Percentiles rank a stretch among this genome's conserved stretches.
Evolutionary conservation across 306 rosid species (phyloP).

Genomic region (Vigna unguiculata): DNA sequence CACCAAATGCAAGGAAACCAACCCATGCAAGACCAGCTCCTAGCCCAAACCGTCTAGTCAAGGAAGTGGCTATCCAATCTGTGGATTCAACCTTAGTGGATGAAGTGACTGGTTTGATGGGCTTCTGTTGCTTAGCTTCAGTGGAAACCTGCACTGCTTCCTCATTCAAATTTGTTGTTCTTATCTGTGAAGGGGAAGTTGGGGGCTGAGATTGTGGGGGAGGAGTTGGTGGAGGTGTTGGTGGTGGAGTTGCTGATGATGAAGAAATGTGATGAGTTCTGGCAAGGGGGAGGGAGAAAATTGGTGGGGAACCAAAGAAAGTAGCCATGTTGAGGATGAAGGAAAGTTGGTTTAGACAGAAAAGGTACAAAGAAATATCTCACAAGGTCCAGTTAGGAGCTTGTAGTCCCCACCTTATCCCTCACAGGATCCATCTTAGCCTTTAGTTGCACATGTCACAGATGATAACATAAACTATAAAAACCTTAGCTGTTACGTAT

Average conservation of each 20-base stretch:
- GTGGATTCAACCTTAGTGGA: slow-evolving; percentile 71
- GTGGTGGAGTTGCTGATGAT: slow-evolving; percentile 68
- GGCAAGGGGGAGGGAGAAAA: slow-evolving; percentile 69
- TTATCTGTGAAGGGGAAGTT: slow-evolving; percentile 51
- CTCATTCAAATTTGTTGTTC: slow-evolving; percentile 49
- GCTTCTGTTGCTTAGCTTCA: slow-evolving; percentile 56
- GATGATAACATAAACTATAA: slow-evolving; percentile 10
- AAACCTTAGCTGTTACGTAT: slow-evolving; percentile 19
- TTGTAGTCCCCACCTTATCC: slow-evolving; percentile 59
- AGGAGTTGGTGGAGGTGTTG: slow-evolving; percentile 53
- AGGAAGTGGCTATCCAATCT: slow-evolving; percentile 85
- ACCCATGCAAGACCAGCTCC: slow-evolving; percentile 99
- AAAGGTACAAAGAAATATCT: slow-evolving; percentile 12
- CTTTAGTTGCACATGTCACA: slow-evolving; percentile 34
- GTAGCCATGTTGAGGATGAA: slow-evolving; percentile 69
- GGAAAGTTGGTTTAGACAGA: slow-evolving; percentile 41
- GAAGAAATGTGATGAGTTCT: slow-evolving; percentile 68
- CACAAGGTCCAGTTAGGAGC: not conserved
- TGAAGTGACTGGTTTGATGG: slow-evolving; percentile 46
- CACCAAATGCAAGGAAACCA: slow-evolving; percentile 83
- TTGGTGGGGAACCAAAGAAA: slow-evolving; percentile 68
- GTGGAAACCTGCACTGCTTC: slow-evolving; percentile 50
- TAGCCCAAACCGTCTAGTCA: slow-evolving; percentile 87
- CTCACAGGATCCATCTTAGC: slow-evolving; percentile 15
- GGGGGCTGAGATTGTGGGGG: slow-evolving; percentile 60